These are phyloP conservation scores for Fusarium solani-melongenae DNA, from an alignment of 2,329 filamentous ascomycete genomes.

Conservation along the genomic window DNA sequence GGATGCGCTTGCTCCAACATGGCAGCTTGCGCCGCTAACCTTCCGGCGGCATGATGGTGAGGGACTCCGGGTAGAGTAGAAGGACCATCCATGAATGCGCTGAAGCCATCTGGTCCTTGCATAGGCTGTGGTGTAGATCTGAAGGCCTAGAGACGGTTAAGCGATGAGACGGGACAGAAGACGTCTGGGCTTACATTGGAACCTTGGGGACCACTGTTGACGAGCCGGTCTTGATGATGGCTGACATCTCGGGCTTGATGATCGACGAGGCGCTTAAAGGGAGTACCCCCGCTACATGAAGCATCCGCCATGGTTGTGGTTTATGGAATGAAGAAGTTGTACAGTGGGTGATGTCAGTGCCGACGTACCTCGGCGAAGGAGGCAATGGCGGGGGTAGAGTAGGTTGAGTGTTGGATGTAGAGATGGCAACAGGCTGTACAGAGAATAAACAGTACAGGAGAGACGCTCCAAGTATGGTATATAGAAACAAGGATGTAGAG, in stretches of 20 bases:
- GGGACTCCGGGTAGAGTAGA: conserved; percentile 43
- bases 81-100: conserved; percentile 49
- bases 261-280: conserved; percentile 57
- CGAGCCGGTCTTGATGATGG: conserved; percentile 54
- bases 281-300: conserved; percentile 55
- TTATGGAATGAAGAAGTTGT: not conserved
- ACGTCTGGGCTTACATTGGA: conserved; percentile 44
- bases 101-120: conserved; percentile 48
- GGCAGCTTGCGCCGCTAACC: conserved; percentile 49
- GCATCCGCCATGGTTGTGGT: conserved; percentile 51
- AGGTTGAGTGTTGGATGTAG: not conserved
- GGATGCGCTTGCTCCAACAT: conserved; percentile 45
- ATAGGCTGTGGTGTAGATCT: conserved; percentile 45
- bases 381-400: conserved; percentile 13
- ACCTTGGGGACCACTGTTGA: conserved; percentile 44
- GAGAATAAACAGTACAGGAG: not conserved
- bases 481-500: not conserved
- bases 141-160: conserved; percentile 44
- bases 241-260: conserved; percentile 56
- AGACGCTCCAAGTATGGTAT: not conserved
- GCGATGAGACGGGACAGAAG: not conserved
- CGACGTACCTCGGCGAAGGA: conserved; percentile 32
- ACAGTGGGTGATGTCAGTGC: not conserved
- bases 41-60: conserved; percentile 49
- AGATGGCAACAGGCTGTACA: not conserved